A percentile compares a stretch with the other conserved stretches of the same genome.
These are phyloP conservation scores for Coemansia javaensis DNA, from an alignment of 192 early-diverging fungal genomes.

Conservation along the genomic window DNA sequence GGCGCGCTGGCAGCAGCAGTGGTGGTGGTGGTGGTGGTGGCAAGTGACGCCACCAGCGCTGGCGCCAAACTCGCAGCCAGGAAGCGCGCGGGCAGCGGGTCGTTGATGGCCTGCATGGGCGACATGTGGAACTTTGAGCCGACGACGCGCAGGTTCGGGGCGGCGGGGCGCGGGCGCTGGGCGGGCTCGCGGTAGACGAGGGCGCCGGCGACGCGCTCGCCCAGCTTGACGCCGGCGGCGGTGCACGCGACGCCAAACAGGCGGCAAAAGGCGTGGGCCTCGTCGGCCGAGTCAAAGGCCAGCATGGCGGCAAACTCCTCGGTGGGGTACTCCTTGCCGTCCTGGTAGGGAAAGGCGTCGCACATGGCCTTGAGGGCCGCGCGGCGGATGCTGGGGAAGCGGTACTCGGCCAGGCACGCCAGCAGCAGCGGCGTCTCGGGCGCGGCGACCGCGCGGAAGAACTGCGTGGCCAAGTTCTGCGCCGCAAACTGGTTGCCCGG, in stretches of 20 bases:
- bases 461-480: constrained; percentile 61
- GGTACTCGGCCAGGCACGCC: constrained; percentile 71
- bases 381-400: constrained; percentile 69
- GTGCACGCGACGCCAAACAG: constrained; percentile 22
- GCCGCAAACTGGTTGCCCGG: constrained; percentile 53
- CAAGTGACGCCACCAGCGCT: background rate
- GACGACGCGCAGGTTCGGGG: constrained; percentile 28
- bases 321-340: constrained; percentile 44
- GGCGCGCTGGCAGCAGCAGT: no score
- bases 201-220: constrained; percentile 24
- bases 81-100: constrained; percentile 12
- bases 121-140: constrained; percentile 34
- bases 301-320: constrained; percentile 52
- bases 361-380: constrained; percentile 72
- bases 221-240: constrained; percentile 25
- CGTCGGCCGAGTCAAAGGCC: constrained; percentile 58
- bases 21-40: background rate
- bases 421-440: constrained; percentile 63
- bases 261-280: constrained; percentile 41
- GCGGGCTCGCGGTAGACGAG: constrained; percentile 29
- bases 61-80: no score
- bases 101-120: constrained; percentile 32
- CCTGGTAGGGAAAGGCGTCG: constrained; percentile 52
- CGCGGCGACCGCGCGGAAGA: constrained; percentile 67
- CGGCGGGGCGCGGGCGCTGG: constrained; percentile 11